These are phyloP conservation scores for Epichloe sp. DNA, from an alignment of 2,329 filamentous ascomycete species.

Conservation along the genomic window DNA sequence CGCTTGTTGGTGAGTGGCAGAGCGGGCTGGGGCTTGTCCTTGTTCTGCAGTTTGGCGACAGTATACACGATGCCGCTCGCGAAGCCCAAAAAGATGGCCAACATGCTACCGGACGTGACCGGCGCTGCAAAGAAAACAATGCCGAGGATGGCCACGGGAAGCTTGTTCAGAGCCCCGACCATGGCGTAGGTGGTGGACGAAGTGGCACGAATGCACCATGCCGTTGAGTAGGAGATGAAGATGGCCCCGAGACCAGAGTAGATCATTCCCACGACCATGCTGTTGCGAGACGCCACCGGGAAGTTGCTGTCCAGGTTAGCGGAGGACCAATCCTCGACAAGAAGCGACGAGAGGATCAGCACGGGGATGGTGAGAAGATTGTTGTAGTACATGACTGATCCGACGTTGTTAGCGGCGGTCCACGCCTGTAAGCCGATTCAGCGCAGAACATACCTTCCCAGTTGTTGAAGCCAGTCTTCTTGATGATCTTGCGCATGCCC, in stretches of 20 bases:
- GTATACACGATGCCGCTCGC: conserved; percentile 86
- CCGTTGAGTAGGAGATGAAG: conserved; percentile 97
- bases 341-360: conserved; percentile 64
- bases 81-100: conserved; percentile 83
- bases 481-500: conserved; percentile 95
- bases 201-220: conserved; percentile 96
- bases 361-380: conserved; percentile 94
- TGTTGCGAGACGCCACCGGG: conserved; percentile 63
- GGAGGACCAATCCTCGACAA: conserved; percentile 86
- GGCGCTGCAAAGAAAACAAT: conserved; percentile 92
- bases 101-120: conserved; percentile 81
- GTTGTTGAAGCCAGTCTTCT: conserved; percentile 99
- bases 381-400: conserved; percentile 98
- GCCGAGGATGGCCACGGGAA: conserved; percentile 84
- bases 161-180: conserved; percentile 96
- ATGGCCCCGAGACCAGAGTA: conserved; percentile 87
- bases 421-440: background rate
- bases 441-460: conserved; percentile 65
- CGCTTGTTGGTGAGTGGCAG: conserved; percentile 5
- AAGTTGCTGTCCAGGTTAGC: conserved; percentile 81
- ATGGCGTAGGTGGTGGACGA: conserved; percentile 97
- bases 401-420: conserved; percentile 8
- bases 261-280: conserved; percentile 75
- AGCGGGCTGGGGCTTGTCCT: conserved; percentile 1
- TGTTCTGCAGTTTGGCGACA: conserved; percentile 5